These are phyloP conservation scores for Trypanosoma rangeli DNA, from an alignment of 208 protist genomes.

Conservation along the genomic window DNA sequence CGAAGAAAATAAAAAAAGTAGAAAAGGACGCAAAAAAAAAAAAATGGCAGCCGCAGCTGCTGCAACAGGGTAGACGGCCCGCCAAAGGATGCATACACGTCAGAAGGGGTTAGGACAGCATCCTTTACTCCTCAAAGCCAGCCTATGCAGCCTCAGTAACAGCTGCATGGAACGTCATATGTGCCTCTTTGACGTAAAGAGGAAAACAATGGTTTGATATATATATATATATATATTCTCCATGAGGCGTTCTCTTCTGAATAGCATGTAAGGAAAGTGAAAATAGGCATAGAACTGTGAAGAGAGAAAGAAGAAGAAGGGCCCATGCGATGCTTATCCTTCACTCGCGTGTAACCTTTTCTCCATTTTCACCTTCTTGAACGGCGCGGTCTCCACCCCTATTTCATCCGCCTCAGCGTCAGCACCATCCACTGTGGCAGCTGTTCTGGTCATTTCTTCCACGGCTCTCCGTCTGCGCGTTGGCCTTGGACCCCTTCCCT, in stretches of 20 bases:
- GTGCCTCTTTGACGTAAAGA: too few species aligned
- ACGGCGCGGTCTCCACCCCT: neutral
- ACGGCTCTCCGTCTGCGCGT: neutral
- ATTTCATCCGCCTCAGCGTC: neutral
- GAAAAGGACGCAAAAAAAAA: neutral
- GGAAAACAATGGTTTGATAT: neutral
- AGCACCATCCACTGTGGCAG: neutral
- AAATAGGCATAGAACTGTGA: neutral
- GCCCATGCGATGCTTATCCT: neutral
- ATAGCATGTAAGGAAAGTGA: neutral
- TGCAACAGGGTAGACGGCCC: too few species aligned
- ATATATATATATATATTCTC: neutral
- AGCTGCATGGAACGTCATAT: neutral
- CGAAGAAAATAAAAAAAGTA: neutral
- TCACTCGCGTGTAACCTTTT: neutral
- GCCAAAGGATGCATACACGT: neutral
- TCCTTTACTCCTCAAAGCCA: too few species aligned
- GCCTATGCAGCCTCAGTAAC: too few species aligned
- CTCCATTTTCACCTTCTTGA: conserved; percentile 8
- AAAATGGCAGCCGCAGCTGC: neutral
- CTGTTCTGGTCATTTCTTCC: neutral
- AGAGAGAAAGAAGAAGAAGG: neutral
- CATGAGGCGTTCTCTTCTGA: neutral
- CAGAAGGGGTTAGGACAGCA: neutral
- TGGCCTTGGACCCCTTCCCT: neutral